Evolutionary conservation across 2,329 filamentous ascomycete genomes (phyloP), one percentile per base, ranked within the genome.

Genomic region (Penicillium corylophilum): DNA sequence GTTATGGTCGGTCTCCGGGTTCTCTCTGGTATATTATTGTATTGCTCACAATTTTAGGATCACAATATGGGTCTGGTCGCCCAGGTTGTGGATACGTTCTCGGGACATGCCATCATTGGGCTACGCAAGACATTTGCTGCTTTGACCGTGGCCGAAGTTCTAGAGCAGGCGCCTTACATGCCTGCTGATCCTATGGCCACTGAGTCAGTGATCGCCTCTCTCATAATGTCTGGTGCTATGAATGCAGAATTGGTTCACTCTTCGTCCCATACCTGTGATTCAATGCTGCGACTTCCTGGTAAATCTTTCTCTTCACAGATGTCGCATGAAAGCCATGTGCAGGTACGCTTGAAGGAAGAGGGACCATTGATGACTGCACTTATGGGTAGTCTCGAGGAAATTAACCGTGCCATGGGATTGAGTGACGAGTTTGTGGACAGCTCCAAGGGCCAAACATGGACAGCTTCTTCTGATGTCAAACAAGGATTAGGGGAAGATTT

Each of bases 51-150:
- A 46, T 18, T 20, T 18, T 51, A 82, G 60, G 91, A 97, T 62
- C 82, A 83, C 42, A 97, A 95, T 64, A 70, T 75, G 4, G 82
- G 85, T 3, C 80, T 97, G 13, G 78, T 95, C 12, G 74, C 77
- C 4, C 84, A 90, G 67, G 85, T 93, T 10, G 69, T 87, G 35
- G 75, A 81, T 18, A 84, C 88, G 9, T 89, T 92, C 66, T 84
- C 88, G 60, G 84, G 85, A 62, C 90, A 87, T 75, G 85, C 88
- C 53, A 83, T 97, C 51, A 77, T 87, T 29, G 84, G 84, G 53
- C 78, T 97, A 23, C 84, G 86, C 40, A 81, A 82, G 46, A 85
- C 89, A 3, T 96, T 93, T 65, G 79, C 81, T 28, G 82, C 84
- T 5, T 74, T 87, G 29, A 79, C 82, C 4, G 72, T 86, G 9